Evolutionary conservation across 768 basidiomycete species (phyloP), one percentile per base, ranked within the genome.

Genomic region (Mycena metata): DNA sequence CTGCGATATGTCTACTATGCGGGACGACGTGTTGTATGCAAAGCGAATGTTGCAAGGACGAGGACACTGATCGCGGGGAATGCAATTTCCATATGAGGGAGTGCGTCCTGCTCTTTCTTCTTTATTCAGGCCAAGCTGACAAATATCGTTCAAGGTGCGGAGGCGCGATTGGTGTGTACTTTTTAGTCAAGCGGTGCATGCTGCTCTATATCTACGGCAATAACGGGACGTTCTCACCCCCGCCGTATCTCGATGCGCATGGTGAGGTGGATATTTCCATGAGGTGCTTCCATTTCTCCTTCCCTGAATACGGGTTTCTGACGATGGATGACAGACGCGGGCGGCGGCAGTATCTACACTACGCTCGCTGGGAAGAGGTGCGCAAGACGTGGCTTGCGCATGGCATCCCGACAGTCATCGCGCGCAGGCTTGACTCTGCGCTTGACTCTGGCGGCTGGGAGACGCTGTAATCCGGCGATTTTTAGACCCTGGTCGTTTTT

Each of bases 401-500:
- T 66, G 90, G 91, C 13, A 92, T 99, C 50, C 95, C 97, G 3
- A 96, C 94, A 3, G 83, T 94, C 42, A 92, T 97, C 24, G 95
- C 98, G 4, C 85, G 98, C 57, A 94, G 94, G 77, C 75, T 98
- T 66, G 97, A 99, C 77, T 87, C 93, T 70, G 89, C 89, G 16
- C 85, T 95, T 17, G 96, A 98, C 76, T 90, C 87, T 35, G 95
- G 96, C n/a, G 96, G 96, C 23, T 98, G 96, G 96, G 93, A 94
- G 75, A 92, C 91, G 65, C 78, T 97, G 55, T 96, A 78, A 80
- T 61, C 10, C n/a, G 46, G 5, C 6, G 23, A 36, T 52, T 24
- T 16, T 43, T 46, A 3, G 30, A 30, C n/a, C n/a, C n/a, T n/a
- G n/a, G n/a, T n/a, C n/a, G 30, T 3, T 30, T 30, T 6, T 30